Base-by-base conservation (phyloP, 495 filamentous ascomycete species). In the Lepidopterella palustris region DNA sequence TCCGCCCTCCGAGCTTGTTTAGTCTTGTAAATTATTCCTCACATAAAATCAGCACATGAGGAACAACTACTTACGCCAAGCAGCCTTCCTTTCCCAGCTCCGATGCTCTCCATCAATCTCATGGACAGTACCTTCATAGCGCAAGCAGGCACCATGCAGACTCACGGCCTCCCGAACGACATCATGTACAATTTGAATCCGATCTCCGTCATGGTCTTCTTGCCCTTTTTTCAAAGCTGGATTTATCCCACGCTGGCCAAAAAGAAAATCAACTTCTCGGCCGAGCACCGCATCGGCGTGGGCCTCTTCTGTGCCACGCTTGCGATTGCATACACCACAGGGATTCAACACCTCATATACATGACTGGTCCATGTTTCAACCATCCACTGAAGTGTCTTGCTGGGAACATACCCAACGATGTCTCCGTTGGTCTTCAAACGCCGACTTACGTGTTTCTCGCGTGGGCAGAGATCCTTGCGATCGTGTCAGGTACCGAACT, bases 111-210 rank as follows among this genome's bases (percentile, higher is more conserved):
- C 15, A 15, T 35, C 31, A 35, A 35, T 35, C 31, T 6, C 6
- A 35, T 35, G 31, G 6, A 35, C 6, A 35, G 15, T 15, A 35
- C 6, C 15, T 15, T 35, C 15, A 35, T 35, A 35, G 6, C 31
- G 15, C 31, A 35, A 65, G 80, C 79, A 45, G 79, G 73, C 31
- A 72, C 78, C 65, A 83, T 83, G 80, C 18, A 72, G 0, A 74
- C 75, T 13, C 79, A 83, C 60, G 79, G 80, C 21, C 78, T 82
- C 53, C 80, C 80, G 56, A 92, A 92, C 76, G 88, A 92, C 62
- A 76, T 89, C 61, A 86, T 90, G 73, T 73, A 74, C 64, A 90
- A 89, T 77, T 84, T 91, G 70, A 87, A 90, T 70, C 31, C 6
- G 15, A 15, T 35, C 6, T 6, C 31, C 31, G 6, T 6, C 31